A percentile compares a stretch with the other conserved stretches of the same genome.
Conservation (phyloP, 208 protist species). For the Acanthamoeba castellanii region DNA sequence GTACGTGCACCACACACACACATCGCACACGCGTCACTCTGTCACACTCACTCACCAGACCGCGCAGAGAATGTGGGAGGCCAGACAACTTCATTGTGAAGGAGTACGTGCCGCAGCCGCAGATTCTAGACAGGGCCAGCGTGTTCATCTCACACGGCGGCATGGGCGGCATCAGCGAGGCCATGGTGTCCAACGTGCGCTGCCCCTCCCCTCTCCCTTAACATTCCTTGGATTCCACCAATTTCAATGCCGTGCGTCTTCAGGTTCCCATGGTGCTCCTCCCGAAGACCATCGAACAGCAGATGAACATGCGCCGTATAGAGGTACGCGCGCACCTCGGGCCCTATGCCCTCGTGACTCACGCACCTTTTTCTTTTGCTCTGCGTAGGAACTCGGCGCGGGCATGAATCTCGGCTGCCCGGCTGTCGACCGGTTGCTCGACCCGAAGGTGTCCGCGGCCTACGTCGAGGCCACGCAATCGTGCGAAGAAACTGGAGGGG, state of each 20-base stretch:
- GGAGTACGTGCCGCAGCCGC: constrained; percentile 29
- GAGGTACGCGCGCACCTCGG: neutral
- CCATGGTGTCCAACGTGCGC: neutral
- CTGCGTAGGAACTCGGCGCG: neutral
- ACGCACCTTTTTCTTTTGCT: no score
- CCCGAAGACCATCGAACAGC: constrained; percentile 22
- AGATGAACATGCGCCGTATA: neutral
- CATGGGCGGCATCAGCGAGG: constrained; percentile 11
- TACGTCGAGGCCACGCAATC: neutral
- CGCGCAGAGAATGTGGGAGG: neutral
- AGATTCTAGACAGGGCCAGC: neutral
- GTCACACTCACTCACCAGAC: no score
- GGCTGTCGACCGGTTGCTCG: constrained; percentile 7
- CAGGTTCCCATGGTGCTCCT: constrained; percentile 21
- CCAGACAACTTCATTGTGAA: constrained; percentile 2
- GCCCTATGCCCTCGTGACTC: no score
- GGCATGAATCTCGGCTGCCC: constrained; percentile 11
- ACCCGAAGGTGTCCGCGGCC: neutral
- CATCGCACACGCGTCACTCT: neutral
- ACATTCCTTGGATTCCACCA: no score
- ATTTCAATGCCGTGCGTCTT: neutral
- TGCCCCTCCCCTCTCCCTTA: no score
- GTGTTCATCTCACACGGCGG: constrained; percentile 19
- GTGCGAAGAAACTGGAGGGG: neutral
- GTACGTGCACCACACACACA: neutral